These are phyloP conservation scores for Brassica incana DNA, from an alignment of 345 rosid species.

Conservation along the genomic window DNA sequence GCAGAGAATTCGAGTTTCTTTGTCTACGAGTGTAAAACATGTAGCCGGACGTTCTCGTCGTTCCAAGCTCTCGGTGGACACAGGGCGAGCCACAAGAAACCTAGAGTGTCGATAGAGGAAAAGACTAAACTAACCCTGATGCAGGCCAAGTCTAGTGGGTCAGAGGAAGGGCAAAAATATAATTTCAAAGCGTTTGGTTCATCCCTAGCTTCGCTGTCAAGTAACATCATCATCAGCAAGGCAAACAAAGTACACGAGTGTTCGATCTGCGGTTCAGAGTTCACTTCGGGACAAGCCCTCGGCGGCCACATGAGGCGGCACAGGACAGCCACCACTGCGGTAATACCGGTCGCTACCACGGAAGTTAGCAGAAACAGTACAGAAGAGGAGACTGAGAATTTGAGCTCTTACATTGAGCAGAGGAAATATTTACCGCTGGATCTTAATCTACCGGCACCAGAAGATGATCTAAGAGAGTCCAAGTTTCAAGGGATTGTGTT, in stretches of 20 bases:
- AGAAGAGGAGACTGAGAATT: constrained; percentile 18
- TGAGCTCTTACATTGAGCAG: constrained; percentile 38
- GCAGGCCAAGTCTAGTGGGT: constrained; percentile 5
- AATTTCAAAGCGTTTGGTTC: constrained; percentile 27
- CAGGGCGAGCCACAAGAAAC: constrained; percentile 91
- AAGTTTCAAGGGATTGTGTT: constrained; percentile 54
- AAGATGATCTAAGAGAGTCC: constrained; percentile 59
- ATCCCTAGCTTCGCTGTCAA: constrained; percentile 46
- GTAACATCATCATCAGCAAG: constrained; percentile 30
- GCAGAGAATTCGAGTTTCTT: constrained; percentile 50
- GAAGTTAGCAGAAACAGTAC: constrained; percentile 33
- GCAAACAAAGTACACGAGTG: constrained; percentile 80
- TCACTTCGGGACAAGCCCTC: constrained; percentile 90
- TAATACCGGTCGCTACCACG: constrained; percentile 1
- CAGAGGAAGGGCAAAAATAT: constrained; percentile 33
- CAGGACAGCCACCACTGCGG: constrained; percentile 42
- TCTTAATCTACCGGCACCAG: constrained; percentile 96
- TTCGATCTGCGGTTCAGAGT: constrained; percentile 88
- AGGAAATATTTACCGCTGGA: constrained; percentile 64
- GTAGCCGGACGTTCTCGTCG: constrained; percentile 79
- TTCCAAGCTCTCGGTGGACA: constrained; percentile 98
- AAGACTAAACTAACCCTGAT: constrained; percentile 29
- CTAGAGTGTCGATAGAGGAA: constrained; percentile 41
- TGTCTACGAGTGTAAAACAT: constrained; percentile 90
- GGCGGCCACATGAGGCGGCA: constrained; percentile 99